These are phyloP conservation scores for Tetrapisispora taiwanensis DNA, from an alignment of 805 yeast species.

Conservation along the genomic window DNA sequence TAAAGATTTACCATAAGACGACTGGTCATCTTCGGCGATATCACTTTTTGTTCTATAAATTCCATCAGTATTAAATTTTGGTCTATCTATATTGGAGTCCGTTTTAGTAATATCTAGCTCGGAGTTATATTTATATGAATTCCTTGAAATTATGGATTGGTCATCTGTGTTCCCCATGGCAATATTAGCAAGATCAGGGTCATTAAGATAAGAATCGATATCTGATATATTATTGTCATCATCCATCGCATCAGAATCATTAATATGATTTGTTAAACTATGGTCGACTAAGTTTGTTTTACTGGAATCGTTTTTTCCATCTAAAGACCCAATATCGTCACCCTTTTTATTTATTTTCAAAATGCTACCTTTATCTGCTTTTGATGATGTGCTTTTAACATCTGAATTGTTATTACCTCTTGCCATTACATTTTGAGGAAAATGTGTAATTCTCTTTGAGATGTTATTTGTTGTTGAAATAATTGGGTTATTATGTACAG, in stretches of 20 bases:
- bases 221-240: slow-evolving; percentile 16
- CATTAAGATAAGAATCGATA: slow-evolving; percentile 26
- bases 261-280: not conserved
- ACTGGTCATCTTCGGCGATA: slow-evolving; percentile 12
- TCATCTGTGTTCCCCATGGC: slow-evolving; percentile 10
- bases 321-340: not conserved
- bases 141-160: not conserved
- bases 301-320: not conserved
- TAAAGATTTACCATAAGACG: slow-evolving; percentile 29
- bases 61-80: not conserved
- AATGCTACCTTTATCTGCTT: slow-evolving; percentile 5
- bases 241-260: not conserved
- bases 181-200: slow-evolving; percentile 21
- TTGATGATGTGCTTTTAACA: slow-evolving; percentile 7
- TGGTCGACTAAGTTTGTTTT: not conserved
- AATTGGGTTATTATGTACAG: slow-evolving; percentile 1
- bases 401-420: slow-evolving; percentile 9
- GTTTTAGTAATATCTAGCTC: slow-evolving; percentile 1
- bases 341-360: not conserved
- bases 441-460: slow-evolving; percentile 11
- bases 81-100: not conserved
- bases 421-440: slow-evolving; percentile 14
- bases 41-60: slow-evolving; percentile 4
- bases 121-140: not conserved
- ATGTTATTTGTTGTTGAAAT: slow-evolving; percentile 1